Evolutionary conservation across 192 early-diverging fungal species (phyloP), one percentile per base, ranked within the genome.

Genomic region (Radiomyces spectabilis): DNA sequence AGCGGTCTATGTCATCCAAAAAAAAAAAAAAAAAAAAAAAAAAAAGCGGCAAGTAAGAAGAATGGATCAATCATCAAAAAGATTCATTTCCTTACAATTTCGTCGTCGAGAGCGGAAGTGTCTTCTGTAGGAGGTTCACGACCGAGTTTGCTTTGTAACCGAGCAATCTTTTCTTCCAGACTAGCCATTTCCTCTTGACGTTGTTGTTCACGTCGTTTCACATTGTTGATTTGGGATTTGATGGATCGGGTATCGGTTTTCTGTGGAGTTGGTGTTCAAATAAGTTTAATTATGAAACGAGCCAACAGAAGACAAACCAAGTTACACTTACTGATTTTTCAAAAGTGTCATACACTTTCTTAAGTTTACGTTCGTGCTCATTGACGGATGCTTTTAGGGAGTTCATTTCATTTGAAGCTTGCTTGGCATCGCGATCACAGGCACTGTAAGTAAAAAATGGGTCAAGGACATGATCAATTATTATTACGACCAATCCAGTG

Each of bases 41-140:
- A 5, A 5, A 31, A 42, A 26, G 25, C 18, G 21, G 19, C 10
- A 35, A 1, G 3, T 43, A 32, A 37, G 8, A 31, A 56, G 16
- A 65, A n/a, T n/a, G n/a, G n/a, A n/a, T n/a, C n/a, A n/a, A n/a
- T n/a, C n/a, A n/a, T n/a, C n/a, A n/a, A n/a, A n/a, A n/a, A n/a
- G n/a, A n/a, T n/a, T n/a, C n/a, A n/a, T n/a, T n/a, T n/a, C n/a
- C 67, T 53, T 69, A 72, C 74, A 34, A 76, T 45, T 47, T 65
- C 29, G 0, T 35, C 22, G 10, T 70, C 57, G 3, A 76, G 19
- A 5, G 55, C 57, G 4, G 50, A 34, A 8, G 62, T 53, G 26
- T 70, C 56, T 5, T 33, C 38, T 12, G 48, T 42, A 13, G 70
- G 53, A 13, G 57, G 59, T 0, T 60, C 61, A 3, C 24, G 41